A percentile compares a stretch with the other conserved stretches of the same genome.
Conservation (phyloP, 257 asterid species). For the Anisodus acutangulus region DNA sequence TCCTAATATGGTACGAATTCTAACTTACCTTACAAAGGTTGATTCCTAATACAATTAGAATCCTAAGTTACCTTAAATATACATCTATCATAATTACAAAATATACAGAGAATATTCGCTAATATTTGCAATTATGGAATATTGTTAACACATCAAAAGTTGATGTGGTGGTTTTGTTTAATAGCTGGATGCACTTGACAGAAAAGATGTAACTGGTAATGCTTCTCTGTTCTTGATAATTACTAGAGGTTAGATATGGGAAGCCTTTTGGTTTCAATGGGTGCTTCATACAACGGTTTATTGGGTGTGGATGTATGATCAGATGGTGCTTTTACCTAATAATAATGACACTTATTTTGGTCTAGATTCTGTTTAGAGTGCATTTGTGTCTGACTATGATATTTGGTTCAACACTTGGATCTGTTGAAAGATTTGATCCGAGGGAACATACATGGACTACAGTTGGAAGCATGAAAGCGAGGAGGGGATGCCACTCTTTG, state of each 20-base stretch:
- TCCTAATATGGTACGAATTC: too few species aligned
- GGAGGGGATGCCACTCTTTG: slow-evolving; percentile 69
- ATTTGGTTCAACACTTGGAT: slow-evolving; percentile 35
- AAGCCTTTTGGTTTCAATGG: not conserved
- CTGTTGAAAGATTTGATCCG: slow-evolving; percentile 80
- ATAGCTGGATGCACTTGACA: not conserved
- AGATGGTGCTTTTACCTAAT: not conserved
- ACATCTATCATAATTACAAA: too few species aligned
- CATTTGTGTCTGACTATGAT: not conserved
- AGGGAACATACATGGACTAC: slow-evolving; percentile 66
- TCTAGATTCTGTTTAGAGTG: not conserved
- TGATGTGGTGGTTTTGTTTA: not conserved
- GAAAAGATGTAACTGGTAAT: not conserved
- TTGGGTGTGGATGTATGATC: slow-evolving; percentile 21
- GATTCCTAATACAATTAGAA: too few species aligned
- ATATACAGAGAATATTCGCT: too few species aligned
- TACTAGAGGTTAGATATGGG: not conserved
- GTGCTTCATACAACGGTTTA: not conserved
- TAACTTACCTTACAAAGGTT: too few species aligned
- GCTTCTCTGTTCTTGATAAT: not conserved
- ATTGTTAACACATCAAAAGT: not conserved
- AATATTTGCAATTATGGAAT: not conserved
- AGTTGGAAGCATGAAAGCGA: slow-evolving; percentile 49
- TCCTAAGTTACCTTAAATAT: too few species aligned
- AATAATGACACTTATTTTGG: not conserved